Evolutionary conservation across 768 basidiomycete genomes (phyloP), one percentile per base, ranked within the genome.

Genomic region (Boletus fagicola): DNA sequence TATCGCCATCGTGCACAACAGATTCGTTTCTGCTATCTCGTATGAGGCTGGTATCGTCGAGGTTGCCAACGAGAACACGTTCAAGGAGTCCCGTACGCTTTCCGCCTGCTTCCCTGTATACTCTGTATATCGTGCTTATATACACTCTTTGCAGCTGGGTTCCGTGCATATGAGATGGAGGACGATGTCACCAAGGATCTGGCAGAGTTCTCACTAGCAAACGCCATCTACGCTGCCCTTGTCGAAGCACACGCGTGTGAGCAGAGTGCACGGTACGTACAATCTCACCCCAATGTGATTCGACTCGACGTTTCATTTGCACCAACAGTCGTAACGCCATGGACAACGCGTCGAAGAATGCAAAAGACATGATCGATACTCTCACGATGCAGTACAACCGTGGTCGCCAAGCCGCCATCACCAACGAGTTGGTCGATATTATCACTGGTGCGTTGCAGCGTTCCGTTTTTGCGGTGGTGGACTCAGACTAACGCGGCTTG

Each of bases 311-410:
- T 49, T 40, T 60, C 39, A 59, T 49, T 1, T 13, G 10, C 31
- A 15, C 31, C 42, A 22, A 54, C 56, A 66, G 96, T 74, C 89
- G 96, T 65, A 98, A 96, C 65, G 97, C 97, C 68, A 99, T 99
- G 97, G 97, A 98, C 84, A 98, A 94, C 70, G 96, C 96, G 48
- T 94, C 95, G 63, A 99, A 99, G 86, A 98, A 99, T 75, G 97
- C 97, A 56, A 78, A 77, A 35, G 94, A 95, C 76, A 97, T 98
- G 94, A 96, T 98, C 69, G 75, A 75, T 59, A 74, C 79, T 45
- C 81, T 98, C 49, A 89, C 90, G 74, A 89, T 97, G 88, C 83
- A 96, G 75, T 98, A 95, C 84, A 98, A 98, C 74, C 91, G 94
- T 83, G 94, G 95, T 81, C 92, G 94, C 71, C 94, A 98, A 80